Percentiles rank a stretch among this genome's conserved stretches.
Conservation (phyloP, 495 filamentous ascomycete genomes). For the Articulospora tetracladia region DNA sequence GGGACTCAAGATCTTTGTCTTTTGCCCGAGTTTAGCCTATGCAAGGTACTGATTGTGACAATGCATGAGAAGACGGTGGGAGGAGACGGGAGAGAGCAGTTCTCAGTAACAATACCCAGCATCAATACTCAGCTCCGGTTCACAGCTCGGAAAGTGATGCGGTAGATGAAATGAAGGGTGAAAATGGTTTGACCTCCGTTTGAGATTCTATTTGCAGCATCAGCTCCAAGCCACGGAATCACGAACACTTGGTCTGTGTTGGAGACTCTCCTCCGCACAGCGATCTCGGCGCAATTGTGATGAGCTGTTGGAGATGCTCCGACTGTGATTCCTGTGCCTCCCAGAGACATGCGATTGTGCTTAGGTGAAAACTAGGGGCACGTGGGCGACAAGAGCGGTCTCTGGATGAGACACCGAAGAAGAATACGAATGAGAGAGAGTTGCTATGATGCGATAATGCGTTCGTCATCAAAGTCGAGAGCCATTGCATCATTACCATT, state of each 20-base stretch:
- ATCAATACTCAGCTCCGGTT: not conserved
- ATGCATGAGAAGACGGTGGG: not conserved
- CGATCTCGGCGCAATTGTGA: not conserved
- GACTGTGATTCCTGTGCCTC: not conserved
- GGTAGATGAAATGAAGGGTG: not conserved
- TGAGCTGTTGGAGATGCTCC: not conserved
- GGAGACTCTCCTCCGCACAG: not conserved
- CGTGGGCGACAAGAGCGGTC: no score
- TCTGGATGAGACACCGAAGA: no score
- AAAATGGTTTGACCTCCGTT: conserved; percentile 14
- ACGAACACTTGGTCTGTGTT: conserved; percentile 16
- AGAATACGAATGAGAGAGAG: no score
- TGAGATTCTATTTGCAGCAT: conserved; percentile 9
- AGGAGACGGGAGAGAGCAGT: not conserved
- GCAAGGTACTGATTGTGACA: not conserved
- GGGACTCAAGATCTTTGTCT: not conserved
- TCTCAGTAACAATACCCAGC: not conserved
- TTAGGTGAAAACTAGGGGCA: not conserved
- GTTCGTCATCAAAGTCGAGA: no score
- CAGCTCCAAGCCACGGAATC: not conserved
- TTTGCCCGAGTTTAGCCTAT: not conserved
- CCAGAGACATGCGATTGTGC: not conserved
- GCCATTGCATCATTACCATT: no score
- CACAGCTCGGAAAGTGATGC: not conserved
- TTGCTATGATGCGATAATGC: no score